phyloP scores from a whole-genome alignment of 2,329 filamentous ascomycete genomes.

The Beauveria medogensis region DNA sequence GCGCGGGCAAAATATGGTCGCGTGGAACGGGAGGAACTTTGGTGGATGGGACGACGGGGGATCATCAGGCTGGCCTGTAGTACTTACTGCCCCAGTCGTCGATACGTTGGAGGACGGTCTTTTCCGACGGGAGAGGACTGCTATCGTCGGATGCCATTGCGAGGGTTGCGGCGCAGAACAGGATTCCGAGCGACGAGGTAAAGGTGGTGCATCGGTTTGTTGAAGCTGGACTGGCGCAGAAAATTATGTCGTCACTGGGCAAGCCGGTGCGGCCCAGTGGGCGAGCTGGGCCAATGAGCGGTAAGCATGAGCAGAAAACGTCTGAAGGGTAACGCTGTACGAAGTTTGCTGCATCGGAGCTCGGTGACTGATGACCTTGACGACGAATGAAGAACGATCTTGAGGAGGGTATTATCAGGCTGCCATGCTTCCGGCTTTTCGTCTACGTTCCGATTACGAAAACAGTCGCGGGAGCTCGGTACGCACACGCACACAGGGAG shows the following conservation, averaged over 20 bases:
- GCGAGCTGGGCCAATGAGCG: not conserved
- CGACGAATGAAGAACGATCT: too few species aligned
- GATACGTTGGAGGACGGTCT: constrained; percentile 27
- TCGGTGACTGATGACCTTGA: too few species aligned
- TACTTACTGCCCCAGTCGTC: constrained; percentile 44
- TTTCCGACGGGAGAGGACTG: constrained; percentile 19
- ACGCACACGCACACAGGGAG: too few species aligned
- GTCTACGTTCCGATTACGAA: too few species aligned
- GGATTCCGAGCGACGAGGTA: not conserved
- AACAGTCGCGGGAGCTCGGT: too few species aligned
- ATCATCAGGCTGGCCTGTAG: not conserved
- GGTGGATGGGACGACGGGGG: not conserved
- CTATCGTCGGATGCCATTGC: constrained; percentile 23
- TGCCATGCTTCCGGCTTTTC: too few species aligned
- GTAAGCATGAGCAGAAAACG: constrained; percentile 1
- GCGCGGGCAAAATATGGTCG: not conserved
- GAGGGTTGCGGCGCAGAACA: not conserved
- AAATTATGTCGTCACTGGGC: constrained; percentile 7
- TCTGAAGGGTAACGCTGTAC: too few species aligned
- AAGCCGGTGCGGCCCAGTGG: not conserved
- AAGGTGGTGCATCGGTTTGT: not conserved
- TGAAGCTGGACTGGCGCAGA: not conserved
- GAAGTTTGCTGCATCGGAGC: too few species aligned
- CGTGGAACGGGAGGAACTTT: not conserved
- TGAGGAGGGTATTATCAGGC: too few species aligned